phyloP scores from a whole-genome alignment of 2,329 filamentous ascomycete genomes.

The Bipolaris sorokiniana region DNA sequence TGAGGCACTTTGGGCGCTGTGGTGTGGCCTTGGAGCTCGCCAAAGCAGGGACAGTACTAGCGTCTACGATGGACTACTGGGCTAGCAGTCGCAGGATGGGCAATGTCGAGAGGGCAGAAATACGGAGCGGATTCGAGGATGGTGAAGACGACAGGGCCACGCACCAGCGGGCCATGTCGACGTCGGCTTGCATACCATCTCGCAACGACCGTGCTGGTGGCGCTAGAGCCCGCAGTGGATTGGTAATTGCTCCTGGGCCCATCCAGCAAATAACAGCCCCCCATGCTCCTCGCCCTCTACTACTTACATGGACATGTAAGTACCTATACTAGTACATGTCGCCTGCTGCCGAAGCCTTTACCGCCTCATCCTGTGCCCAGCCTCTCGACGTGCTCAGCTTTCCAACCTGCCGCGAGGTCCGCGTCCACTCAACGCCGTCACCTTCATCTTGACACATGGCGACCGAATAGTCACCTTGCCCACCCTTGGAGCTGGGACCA shows the following conservation, averaged over 20 bases:
- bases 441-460: not conserved
- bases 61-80: slow-evolving; percentile 8
- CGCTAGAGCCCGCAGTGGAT: slow-evolving; percentile 44
- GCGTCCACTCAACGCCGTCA: not conserved
- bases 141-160: slow-evolving; percentile 12
- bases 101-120: not conserved
- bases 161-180: slow-evolving; percentile 30
- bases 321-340: not conserved
- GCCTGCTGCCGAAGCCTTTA: not conserved
- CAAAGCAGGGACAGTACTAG: slow-evolving; percentile 27
- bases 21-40: slow-evolving; percentile 42
- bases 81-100: not conserved
- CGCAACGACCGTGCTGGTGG: slow-evolving; percentile 38
- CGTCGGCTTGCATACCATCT: slow-evolving; percentile 40
- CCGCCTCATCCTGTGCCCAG: not conserved
- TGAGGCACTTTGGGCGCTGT: slow-evolving; percentile 32
- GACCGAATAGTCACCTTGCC: not conserved
- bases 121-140: not conserved
- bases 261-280: slow-evolving; percentile 8
- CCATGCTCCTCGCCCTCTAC: slow-evolving; percentile 1
- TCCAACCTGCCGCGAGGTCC: slow-evolving; percentile 1
- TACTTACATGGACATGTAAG: not conserved
- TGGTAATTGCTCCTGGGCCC: slow-evolving; percentile 38
- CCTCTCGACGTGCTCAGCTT: not conserved
- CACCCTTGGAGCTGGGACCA: not conserved